Base-by-base conservation (phyloP, 139 green algal species). In the Chlorella sp. region DNA sequence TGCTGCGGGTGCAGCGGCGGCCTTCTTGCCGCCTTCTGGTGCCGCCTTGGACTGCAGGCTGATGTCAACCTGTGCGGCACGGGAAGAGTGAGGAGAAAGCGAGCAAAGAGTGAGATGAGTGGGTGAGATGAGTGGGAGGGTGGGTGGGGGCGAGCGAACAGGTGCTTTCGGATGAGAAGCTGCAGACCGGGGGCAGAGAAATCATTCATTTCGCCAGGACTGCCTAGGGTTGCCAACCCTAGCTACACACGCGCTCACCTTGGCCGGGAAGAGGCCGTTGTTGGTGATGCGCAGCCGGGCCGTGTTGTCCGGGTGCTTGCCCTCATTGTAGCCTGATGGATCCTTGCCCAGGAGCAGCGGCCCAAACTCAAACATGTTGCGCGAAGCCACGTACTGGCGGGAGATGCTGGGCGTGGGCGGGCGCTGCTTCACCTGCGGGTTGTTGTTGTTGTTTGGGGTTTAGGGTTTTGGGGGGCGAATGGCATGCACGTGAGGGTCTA, bases 231-330 rank as follows among this genome's bases (percentile, higher is more conserved):
- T n/a, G n/a, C n/a, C n/a, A n/a, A n/a, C n/a, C n/a, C n/a, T n/a
- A n/a, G n/a, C n/a, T n/a, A n/a, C n/a, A n/a, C n/a, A n/a, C n/a
- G n/a, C n/a, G n/a, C n/a, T n/a, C n/a, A n/a, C n/a, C 42, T 55
- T 55, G 42, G 42, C 42, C 10, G 42, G 42, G 69, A 93, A 93
- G 35, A 91, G 73, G 31, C 89, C 89, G 75, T 86, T 90, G 84
- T 94, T 94, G 31, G 84, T 90, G 82, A 94, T 92, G 51, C 87
- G 82, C 30, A 94, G 71, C 72, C 80, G 80, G 35, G 83, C 81
- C 1, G 71, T 83, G 76, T 94, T 85, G 51, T 89, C 85, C 4
- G 79, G 78, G 49, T 91, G 82, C 0, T 64, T 31, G 0, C 80
- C 83, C 51, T 87, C 77, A 30, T 70, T 50, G 63, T 77, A 82